Base-by-base conservation (phyloP, 2,329 filamentous ascomycete species). In the Ploettnerulaceae sp. region DNA sequence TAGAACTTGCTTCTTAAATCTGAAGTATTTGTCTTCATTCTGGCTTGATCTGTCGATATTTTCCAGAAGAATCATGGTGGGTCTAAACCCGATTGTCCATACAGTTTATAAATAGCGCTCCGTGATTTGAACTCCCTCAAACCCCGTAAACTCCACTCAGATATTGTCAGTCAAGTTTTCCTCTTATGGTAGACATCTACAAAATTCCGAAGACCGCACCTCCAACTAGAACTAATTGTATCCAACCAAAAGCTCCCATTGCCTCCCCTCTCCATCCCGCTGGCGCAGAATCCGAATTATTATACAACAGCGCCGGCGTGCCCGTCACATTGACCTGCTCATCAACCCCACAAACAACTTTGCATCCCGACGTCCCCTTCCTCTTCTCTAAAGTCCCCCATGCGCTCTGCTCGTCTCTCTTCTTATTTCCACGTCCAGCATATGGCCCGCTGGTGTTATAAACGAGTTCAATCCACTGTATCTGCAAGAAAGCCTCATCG, bases 401-500 rank as follows among this genome's bases (percentile, higher is more conserved):
- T 6, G 31, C 48, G 21, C 51, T 48, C 25, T 26, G 15, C 7
- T 47, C 36, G 45, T 50, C 51, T 18, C 52, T 53, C 36, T 50
- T 49, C 37, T 37, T 51, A 5, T 20, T 39, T 2, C 32, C 39
- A 3, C n/a, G 28, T 4, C 51, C 49, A 5, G 18, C 50, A 41
- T 53, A 54, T 1, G 51, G 35, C 2, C 58, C 58, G 41, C 53
- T 58, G 2, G 56, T 61, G 45, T 64, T 64, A 38, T 53, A 64
- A 0, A 48, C 61, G 5, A 62, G 20, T 36, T 64, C 59, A n/a
- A 64, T 61, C 57, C 57, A 64, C 37, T 64, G 61, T 25, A 64
- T 47, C 41, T 63, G 59, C 34, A 64, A 33, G 28, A 55, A 59
- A 1, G 61, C 61, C 26, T 57, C 47, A 15, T 61, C 57, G 31